These are phyloP conservation scores for Phytophthora lateralis DNA, from an alignment of 352 stramenopile species.

Conservation along the genomic window DNA sequence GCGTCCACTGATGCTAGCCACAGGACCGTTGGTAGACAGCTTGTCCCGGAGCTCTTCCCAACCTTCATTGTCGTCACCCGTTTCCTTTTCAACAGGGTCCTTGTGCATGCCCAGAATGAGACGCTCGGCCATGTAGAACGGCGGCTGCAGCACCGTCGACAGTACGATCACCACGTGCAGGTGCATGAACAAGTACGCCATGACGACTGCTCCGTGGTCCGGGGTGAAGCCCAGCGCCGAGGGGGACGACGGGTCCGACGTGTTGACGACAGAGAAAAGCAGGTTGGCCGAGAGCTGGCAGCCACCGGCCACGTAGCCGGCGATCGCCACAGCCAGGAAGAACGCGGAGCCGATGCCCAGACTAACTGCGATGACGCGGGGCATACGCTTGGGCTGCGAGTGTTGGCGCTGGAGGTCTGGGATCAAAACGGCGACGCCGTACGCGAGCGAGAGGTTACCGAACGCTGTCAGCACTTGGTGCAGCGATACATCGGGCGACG, in stretches of 20 bases:
- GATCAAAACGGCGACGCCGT: conserved; percentile 41
- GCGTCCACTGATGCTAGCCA: conserved; percentile 13
- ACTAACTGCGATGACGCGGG: conserved; percentile 47
- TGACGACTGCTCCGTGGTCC: conserved; percentile 34
- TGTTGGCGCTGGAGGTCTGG: conserved; percentile 45
- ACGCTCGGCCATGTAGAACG: conserved; percentile 53
- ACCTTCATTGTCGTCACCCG: conserved; percentile 19
- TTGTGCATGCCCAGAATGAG: conserved; percentile 52
- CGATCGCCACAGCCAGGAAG: conserved; percentile 47
- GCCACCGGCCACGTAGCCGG: conserved; percentile 43
- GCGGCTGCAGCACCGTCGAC: conserved; percentile 47
- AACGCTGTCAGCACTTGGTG: conserved; percentile 40
- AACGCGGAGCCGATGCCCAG: conserved; percentile 45
- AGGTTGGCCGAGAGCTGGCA: conserved; percentile 49
- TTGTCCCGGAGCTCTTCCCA: conserved; percentile 34
- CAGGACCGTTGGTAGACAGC: conserved; percentile 19
- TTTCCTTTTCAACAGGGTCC: conserved; percentile 3
- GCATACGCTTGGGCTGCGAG: conserved; percentile 53
- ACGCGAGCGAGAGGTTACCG: conserved; percentile 44
- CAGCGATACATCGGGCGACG: conserved; percentile 35
- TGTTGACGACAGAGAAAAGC: conserved; percentile 43
- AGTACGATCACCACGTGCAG: conserved; percentile 54
- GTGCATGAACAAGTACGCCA: conserved; percentile 47
- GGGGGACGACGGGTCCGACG: conserved; percentile 21
- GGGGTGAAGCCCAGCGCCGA: conserved; percentile 33